phyloP scores from a whole-genome alignment of 306 rosid genomes.

The Neltuma alba region DNA sequence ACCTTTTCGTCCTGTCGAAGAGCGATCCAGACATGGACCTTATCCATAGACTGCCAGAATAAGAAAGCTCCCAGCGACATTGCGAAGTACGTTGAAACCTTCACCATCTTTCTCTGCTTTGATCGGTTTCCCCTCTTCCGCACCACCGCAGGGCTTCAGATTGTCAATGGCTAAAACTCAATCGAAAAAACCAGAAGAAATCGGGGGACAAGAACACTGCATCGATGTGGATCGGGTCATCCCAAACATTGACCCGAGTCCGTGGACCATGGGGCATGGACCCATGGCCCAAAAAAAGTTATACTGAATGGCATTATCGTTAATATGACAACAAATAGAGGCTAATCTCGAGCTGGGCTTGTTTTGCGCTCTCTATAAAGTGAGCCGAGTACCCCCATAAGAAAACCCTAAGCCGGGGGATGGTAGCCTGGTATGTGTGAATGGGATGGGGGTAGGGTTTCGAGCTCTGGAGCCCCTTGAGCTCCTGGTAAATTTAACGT shows the following conservation, averaged over 20 bases:
- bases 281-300: background rate
- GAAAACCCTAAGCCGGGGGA: background rate
- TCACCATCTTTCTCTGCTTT: slow-evolving; percentile 68
- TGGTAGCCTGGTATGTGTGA: background rate
- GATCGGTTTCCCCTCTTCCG: background rate
- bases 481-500: background rate
- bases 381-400: background rate
- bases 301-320: background rate
- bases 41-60: slow-evolving; percentile 96
- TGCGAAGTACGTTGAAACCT: slow-evolving; percentile 73
- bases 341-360: background rate
- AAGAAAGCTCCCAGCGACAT: slow-evolving; percentile 92
- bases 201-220: background rate
- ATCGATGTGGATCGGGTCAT: background rate
- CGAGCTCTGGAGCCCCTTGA: background rate
- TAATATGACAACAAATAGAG: background rate
- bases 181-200: background rate
- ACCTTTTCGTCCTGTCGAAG: slow-evolving; percentile 98
- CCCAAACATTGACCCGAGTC: background rate
- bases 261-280: background rate
- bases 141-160: background rate
- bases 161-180: background rate
- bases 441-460: background rate
- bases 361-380: background rate
- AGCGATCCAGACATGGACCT: slow-evolving; percentile 96